A percentile compares a stretch with the other conserved stretches of the same genome.
These are phyloP conservation scores for Gelatoporia subvermispora DNA, from an alignment of 768 basidiomycete species.

Conservation along the genomic window DNA sequence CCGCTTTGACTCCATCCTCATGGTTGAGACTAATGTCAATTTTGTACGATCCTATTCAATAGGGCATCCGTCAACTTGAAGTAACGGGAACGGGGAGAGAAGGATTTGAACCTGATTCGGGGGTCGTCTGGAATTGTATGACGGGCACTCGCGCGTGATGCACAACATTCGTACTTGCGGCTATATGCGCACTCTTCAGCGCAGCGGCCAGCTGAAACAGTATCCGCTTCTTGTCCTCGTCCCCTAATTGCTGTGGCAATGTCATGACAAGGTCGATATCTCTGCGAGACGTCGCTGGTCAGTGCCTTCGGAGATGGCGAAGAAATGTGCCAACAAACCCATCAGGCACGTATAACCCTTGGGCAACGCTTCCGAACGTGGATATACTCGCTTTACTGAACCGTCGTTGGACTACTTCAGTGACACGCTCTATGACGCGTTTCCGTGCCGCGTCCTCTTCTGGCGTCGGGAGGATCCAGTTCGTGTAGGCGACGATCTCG, in stretches of 20 bases:
- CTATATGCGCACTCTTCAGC: constrained; percentile 41
- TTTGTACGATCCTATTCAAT: constrained; percentile 42
- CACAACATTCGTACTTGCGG: constrained; percentile 41
- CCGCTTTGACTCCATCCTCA: constrained; percentile 47
- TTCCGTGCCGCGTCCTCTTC: constrained; percentile 46
- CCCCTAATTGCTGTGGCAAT: constrained; percentile 26
- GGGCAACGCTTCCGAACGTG: constrained; percentile 59
- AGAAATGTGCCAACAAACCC: constrained; percentile 37
- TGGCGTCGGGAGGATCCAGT: constrained; percentile 48
- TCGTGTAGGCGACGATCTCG: constrained; percentile 55
- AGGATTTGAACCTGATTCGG: constrained; percentile 33
- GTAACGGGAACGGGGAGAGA: no score
- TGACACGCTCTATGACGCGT: constrained; percentile 42
- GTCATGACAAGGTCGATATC: constrained; percentile 60
- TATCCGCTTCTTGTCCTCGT: constrained; percentile 32
- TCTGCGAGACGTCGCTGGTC: constrained; percentile 27
- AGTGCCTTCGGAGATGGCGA: background rate
- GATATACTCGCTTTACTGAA: constrained; percentile 44
- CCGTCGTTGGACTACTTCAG: constrained; percentile 36
- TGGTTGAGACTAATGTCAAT: constrained; percentile 69
- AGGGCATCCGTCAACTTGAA: background rate
- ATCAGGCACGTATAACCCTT: constrained; percentile 54
- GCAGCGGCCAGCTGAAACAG: constrained; percentile 45
- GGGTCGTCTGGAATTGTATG: constrained; percentile 49
- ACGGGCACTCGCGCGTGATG: constrained; percentile 57